Percentiles rank a stretch among this genome's conserved stretches.
Conservation (phyloP, 306 rosid genomes). For the Vicia faba region DNA sequence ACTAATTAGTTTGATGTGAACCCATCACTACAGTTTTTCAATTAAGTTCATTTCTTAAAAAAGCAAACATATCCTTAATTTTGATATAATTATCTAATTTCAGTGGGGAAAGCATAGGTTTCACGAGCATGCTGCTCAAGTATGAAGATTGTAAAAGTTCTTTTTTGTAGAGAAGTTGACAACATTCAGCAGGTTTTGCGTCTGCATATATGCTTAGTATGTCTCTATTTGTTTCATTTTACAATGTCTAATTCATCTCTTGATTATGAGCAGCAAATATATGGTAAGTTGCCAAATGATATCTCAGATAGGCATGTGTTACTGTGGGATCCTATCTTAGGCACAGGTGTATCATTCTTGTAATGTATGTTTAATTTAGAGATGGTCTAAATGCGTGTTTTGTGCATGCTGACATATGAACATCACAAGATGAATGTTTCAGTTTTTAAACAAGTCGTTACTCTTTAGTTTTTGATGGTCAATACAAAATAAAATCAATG, state of each 20-base stretch:
- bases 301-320: conserved; percentile 95
- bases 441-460: no score
- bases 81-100: conserved; percentile 32
- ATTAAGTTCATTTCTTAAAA: conserved; percentile 7
- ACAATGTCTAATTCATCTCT: conserved; percentile 28
- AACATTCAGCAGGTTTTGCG: conserved; percentile 87
- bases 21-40: conserved; percentile 1
- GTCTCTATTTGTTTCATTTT: conserved; percentile 21
- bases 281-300: conserved; percentile 87
- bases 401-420: no score
- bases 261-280: conserved; percentile 69
- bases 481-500: no score
- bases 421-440: no score
- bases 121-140: conserved; percentile 97
- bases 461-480: no score
- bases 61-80: conserved; percentile 19
- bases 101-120: conserved; percentile 99
- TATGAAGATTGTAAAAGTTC: conserved; percentile 97
- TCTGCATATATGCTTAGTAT: conserved; percentile 30
- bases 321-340: conserved; percentile 92
- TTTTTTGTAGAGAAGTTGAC: conserved; percentile 97
- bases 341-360: conserved; percentile 74
- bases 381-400: background rate
- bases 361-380: conserved; percentile 3
- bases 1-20: conserved; percentile 7